Evolutionary conservation across 2,329 filamentous ascomycete species (phyloP).

Genomic region (Fusarium sp.): DNA sequence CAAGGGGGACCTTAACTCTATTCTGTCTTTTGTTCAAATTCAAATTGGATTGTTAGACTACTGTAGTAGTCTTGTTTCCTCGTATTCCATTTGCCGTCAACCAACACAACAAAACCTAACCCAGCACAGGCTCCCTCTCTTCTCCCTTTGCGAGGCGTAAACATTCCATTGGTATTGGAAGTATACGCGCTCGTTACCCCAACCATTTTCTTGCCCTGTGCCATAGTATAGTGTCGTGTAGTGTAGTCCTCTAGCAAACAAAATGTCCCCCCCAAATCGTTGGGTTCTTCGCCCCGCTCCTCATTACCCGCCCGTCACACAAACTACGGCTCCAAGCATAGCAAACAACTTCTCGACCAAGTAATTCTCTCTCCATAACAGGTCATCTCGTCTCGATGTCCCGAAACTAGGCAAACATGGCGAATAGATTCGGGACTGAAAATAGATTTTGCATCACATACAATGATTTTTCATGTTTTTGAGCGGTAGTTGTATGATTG

Average conservation of each 20-base stretch:
- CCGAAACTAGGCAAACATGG: conserved; percentile 33
- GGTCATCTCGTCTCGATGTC: conserved; percentile 30
- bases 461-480: neutral
- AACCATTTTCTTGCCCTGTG: conserved; percentile 13
- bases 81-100: neutral
- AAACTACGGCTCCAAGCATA: conserved; percentile 39
- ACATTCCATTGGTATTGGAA: conserved; percentile 13
- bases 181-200: conserved; percentile 22
- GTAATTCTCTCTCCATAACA: conserved; percentile 15
- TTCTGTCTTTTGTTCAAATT: conserved; percentile 4
- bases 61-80: neutral
- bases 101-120: neutral
- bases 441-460: conserved; percentile 23
- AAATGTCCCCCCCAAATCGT: conserved; percentile 3
- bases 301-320: conserved; percentile 33
- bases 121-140: conserved; percentile 1
- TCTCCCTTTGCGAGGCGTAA: conserved; percentile 11
- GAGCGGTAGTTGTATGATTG: neutral
- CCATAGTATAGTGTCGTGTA: neutral
- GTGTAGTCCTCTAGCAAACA: conserved; percentile 11
- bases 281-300: conserved; percentile 28
- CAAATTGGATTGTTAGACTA: neutral
- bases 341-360: conserved; percentile 37
- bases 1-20: conserved; percentile 12
- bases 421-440: conserved; percentile 18